These are phyloP conservation scores for Jamesozyma piceae DNA, from an alignment of 805 yeast species.

Conservation along the genomic window DNA sequence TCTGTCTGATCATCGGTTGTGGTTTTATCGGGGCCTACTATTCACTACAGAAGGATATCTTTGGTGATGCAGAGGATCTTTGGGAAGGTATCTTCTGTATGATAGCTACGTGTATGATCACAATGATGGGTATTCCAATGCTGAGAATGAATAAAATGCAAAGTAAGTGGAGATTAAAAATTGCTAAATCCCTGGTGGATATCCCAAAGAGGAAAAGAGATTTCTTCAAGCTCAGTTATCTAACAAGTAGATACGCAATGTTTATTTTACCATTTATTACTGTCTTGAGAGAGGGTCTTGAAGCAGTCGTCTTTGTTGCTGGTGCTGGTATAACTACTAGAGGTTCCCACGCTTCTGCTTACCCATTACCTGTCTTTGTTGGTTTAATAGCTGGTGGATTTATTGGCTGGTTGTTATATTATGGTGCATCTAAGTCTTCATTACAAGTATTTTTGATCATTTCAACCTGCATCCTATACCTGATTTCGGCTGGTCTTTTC, in stretches of 20 bases:
- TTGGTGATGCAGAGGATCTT: constrained; percentile 79
- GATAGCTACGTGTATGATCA: constrained; percentile 80
- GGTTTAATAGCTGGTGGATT: constrained; percentile 73
- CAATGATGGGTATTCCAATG: constrained; percentile 95
- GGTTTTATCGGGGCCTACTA: constrained; percentile 94
- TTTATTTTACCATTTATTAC: constrained; percentile 85
- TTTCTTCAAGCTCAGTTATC: constrained; percentile 44
- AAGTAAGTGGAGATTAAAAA: constrained; percentile 92
- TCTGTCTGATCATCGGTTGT: constrained; percentile 80
- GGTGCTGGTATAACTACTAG: constrained; percentile 74
- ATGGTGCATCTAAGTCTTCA: constrained; percentile 74
- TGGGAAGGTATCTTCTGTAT: constrained; percentile 96
- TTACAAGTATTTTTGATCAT: constrained; percentile 77
- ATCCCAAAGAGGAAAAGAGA: constrained; percentile 42
- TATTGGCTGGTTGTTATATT: constrained; percentile 66
- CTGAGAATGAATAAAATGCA: constrained; percentile 92
- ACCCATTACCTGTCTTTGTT: constrained; percentile 86
- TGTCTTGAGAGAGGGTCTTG: constrained; percentile 91
- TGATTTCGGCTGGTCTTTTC: constrained; percentile 86
- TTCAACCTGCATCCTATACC: constrained; percentile 81
- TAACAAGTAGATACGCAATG: constrained; percentile 72
- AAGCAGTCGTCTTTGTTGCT: constrained; percentile 91
- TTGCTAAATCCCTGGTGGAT: constrained; percentile 72
- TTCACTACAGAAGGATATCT: constrained; percentile 67
- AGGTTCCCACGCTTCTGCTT: constrained; percentile 52